Percentiles rank a stretch among this genome's conserved stretches.
These are phyloP conservation scores for Teratosphaeria pseudoeucalypti DNA, from an alignment of 2,329 filamentous ascomycete genomes.

Conservation along the genomic window DNA sequence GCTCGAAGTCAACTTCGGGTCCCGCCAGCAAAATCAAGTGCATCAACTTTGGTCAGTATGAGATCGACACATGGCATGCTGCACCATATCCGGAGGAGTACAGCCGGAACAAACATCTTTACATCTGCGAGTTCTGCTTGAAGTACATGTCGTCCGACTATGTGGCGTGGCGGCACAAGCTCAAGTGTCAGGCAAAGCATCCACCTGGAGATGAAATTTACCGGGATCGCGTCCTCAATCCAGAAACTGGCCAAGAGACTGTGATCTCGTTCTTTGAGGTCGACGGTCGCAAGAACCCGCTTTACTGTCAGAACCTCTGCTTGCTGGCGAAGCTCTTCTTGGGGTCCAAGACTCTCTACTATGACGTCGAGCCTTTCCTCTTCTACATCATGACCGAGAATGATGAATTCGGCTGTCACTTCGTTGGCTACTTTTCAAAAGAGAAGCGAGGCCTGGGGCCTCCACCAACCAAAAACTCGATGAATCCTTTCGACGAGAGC, in stretches of 20 bases:
- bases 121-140: slow-evolving; percentile 97
- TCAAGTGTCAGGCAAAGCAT: slow-evolving; percentile 90
- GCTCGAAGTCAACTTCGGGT: slow-evolving; percentile 55
- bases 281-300: slow-evolving; percentile 88
- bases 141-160: slow-evolving; percentile 99
- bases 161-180: slow-evolving; percentile 92
- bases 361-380: slow-evolving; percentile 92
- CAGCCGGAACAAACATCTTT: slow-evolving; percentile 89
- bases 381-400: slow-evolving; percentile 97
- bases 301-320: slow-evolving; percentile 98
- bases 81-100: slow-evolving; percentile 98
- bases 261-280: slow-evolving; percentile 81
- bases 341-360: slow-evolving; percentile 97
- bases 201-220: slow-evolving; percentile 98
- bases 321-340: slow-evolving; percentile 92
- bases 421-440: slow-evolving; percentile 99
- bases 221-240: slow-evolving; percentile 63
- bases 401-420: slow-evolving; percentile 83
- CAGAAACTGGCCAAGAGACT: slow-evolving; percentile 23
- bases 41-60: slow-evolving; percentile 94
- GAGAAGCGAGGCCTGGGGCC: slow-evolving; percentile 59
- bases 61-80: slow-evolving; percentile 98
- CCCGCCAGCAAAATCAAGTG: slow-evolving; percentile 95
- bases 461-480: slow-evolving; percentile 58
- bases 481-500: slow-evolving; percentile 16